Evolutionary conservation across 202 grass and related monocot species (phyloP).

Genomic region (Miscanthus sacchariflorus): DNA sequence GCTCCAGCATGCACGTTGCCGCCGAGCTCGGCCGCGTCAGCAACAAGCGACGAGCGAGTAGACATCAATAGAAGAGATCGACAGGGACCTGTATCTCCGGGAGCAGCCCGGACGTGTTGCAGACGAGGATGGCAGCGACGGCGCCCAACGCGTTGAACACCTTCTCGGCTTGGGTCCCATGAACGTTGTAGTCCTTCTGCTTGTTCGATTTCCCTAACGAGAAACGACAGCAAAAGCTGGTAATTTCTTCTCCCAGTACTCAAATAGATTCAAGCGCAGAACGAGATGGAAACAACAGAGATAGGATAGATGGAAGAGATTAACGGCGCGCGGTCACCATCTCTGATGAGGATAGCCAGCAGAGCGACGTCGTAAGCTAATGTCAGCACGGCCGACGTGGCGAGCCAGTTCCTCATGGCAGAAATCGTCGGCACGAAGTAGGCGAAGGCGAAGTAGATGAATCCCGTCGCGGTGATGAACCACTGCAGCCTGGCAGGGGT

Average conservation of each 20-base stretch:
- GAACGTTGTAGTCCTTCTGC: slow-evolving; percentile 59
- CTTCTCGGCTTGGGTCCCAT: slow-evolving; percentile 54
- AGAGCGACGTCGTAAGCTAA: slow-evolving; percentile 59
- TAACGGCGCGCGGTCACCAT: slow-evolving; percentile 51
- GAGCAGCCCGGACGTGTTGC: slow-evolving; percentile 89
- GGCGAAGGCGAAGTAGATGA: slow-evolving; percentile 74
- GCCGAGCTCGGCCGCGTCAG: too few relatives aligned
- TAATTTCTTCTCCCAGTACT: neutral
- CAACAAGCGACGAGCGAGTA: too few relatives aligned
- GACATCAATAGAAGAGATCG: too few relatives aligned
- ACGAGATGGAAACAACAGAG: neutral
- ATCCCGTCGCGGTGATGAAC: slow-evolving; percentile 60
- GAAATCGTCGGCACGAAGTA: slow-evolving; percentile 90
- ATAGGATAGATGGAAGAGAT: neutral
- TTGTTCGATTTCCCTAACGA: slow-evolving; percentile 49
- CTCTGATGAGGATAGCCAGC: slow-evolving; percentile 62
- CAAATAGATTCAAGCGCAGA: neutral
- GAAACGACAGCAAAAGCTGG: neutral
- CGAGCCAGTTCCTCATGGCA: slow-evolving; percentile 85
- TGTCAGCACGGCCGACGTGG: slow-evolving; percentile 70
- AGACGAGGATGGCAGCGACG: slow-evolving; percentile 80
- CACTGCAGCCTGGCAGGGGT: slow-evolving; percentile 70
- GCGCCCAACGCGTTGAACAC: slow-evolving; percentile 76
- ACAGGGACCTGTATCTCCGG: slow-evolving; percentile 67
- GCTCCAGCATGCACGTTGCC: too few relatives aligned